Base-by-base conservation (phyloP, 1,284 basidiomycete species). In the Pseudozyma pruni region DNA sequence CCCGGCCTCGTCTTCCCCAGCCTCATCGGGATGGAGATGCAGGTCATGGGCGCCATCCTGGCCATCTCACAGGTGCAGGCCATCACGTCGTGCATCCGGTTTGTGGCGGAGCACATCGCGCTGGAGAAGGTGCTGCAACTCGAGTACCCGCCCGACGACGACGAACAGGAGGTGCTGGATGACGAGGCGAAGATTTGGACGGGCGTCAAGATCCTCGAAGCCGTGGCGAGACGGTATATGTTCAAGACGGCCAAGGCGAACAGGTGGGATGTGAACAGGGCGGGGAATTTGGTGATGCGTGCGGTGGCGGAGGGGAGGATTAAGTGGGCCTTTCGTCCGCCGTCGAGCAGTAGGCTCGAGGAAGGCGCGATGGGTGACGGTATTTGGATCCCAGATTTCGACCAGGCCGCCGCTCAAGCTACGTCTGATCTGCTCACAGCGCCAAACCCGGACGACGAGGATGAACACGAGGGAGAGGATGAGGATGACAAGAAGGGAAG, bases 191-290 rank as follows among this genome's bases (percentile, higher is more conserved):
- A 42, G 29, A 51, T 52, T 20, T 93, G 91, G 91, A 92, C 91
- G 1, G 88, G 90, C 9, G 90, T 91, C 83, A 90, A 91, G 71
- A 86, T 96, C 38, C 86, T 95, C 62, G 89, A 87, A 9, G 88
- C 89, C 3, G 90, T 90, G 80, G 92, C 93, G 0, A 81, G 87
- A 46, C 85, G 87, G 70, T 91, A 91, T 76, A 89, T 90, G 22
- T 79, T 71, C 55, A 58, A 93, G 34, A 96, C 93, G 39, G 93
- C 94, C 10, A 91, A 93, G 82, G 90, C 91, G 16, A 93, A 92
- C 7, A 83, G 94, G 56, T 90, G 92, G 8, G 94, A 96, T 84
- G 85, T 90, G 17, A 90, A 92, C 79, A 87, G 94, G 42, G 92
- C 93, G 1, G 94, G 92, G 17, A 94, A 95, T 79, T 87, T 89